Evolutionary conservation across 148 eudicot genomes (phyloP).

Genomic region (Suaeda aralocaspica): DNA sequence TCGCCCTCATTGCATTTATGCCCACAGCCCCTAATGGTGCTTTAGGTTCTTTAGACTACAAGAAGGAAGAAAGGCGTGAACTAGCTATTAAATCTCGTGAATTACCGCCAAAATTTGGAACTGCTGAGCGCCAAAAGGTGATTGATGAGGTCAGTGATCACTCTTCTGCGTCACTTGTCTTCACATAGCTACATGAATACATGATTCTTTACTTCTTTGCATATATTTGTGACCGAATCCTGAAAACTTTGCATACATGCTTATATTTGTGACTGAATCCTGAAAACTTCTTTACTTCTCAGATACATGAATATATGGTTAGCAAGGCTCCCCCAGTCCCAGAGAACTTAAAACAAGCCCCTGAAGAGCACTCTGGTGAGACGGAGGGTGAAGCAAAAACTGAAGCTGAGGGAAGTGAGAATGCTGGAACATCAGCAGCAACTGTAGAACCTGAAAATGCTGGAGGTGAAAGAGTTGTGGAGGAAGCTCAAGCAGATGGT

Average conservation of each 20-base stretch:
- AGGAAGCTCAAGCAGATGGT: slow-evolving; percentile 41
- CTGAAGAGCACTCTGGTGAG: slow-evolving; percentile 36
- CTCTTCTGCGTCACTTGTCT: background rate
- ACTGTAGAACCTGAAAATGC: slow-evolving; percentile 30
- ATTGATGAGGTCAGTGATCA: slow-evolving; percentile 75
- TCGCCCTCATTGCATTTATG: slow-evolving; percentile 96
- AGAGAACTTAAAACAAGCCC: slow-evolving; percentile 33
- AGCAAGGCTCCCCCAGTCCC: slow-evolving; percentile 86
- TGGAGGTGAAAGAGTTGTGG: slow-evolving; percentile 35
- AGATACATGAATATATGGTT: slow-evolving; percentile 95
- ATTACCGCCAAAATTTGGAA: slow-evolving; percentile 71
- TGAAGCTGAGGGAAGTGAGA: slow-evolving; percentile 34
- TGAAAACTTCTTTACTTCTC: slow-evolving; percentile 9
- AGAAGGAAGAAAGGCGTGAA: slow-evolving; percentile 76
- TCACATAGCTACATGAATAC: too few relatives aligned
- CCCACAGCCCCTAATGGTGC: slow-evolving; percentile 98
- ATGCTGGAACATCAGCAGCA: slow-evolving; percentile 27
- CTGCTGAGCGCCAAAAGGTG: slow-evolving; percentile 80
- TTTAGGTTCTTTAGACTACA: slow-evolving; percentile 83
- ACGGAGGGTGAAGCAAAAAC: slow-evolving; percentile 6
- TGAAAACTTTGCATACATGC: background rate
- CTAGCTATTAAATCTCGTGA: slow-evolving; percentile 91
- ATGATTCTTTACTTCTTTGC: background rate
- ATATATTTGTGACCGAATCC: background rate
- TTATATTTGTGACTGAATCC: background rate